Evolutionary conservation across 2,329 filamentous ascomycete species (phyloP).

Genomic region (Paracamarosporium sp.): DNA sequence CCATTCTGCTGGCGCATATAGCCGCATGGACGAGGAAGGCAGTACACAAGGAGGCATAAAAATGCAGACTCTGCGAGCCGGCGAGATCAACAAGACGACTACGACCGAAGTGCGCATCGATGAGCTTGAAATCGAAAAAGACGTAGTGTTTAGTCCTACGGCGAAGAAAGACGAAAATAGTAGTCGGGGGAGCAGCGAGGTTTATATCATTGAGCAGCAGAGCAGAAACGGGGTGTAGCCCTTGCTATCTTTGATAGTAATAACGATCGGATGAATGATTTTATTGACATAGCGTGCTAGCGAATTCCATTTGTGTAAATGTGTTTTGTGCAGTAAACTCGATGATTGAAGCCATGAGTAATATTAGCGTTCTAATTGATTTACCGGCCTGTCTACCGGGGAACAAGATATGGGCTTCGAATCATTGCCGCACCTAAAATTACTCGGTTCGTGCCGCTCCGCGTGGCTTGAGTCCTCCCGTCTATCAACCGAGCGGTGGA

Average conservation of each 20-base stretch:
- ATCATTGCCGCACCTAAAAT: too few relatives aligned
- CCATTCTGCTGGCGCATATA: constrained; percentile 18
- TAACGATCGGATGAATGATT: background rate
- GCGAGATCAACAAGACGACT: constrained; percentile 26
- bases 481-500: too few relatives aligned
- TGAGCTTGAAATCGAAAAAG: constrained; percentile 15
- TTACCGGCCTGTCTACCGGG: too few relatives aligned
- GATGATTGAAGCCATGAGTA: too few relatives aligned
- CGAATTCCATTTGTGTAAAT: background rate
- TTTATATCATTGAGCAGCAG: constrained; percentile 9
- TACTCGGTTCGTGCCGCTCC: too few relatives aligned
- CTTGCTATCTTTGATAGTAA: background rate
- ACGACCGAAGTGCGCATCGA: constrained; percentile 23
- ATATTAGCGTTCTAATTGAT: too few relatives aligned
- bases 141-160: background rate
- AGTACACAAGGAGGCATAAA: constrained; percentile 3
- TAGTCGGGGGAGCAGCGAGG: constrained; percentile 6
- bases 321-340: too few relatives aligned
- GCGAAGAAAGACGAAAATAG: background rate
- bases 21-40: constrained; percentile 21
- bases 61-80: constrained; percentile 12
- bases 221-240: background rate
- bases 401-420: too few relatives aligned
- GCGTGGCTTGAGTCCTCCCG: too few relatives aligned
- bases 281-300: background rate